Evolutionary conservation across 2,329 filamentous ascomycete species (phyloP), one percentile per base, ranked within the genome.

Genomic region (Paramyrothecium roridum): DNA sequence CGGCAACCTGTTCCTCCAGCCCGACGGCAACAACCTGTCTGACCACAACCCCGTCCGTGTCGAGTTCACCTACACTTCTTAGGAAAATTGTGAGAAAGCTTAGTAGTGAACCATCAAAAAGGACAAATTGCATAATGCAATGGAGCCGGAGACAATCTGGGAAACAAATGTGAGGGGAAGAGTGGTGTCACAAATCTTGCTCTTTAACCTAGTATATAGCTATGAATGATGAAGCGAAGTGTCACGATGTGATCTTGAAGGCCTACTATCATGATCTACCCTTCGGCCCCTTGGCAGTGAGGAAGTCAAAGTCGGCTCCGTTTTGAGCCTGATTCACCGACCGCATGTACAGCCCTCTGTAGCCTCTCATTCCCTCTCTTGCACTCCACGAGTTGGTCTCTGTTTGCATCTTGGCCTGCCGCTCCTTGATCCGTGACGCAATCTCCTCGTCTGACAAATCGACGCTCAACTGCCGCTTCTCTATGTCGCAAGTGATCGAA

Each of bases 401-500:
- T 30, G 26, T 30, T 30, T 30, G 26, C 50, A 46, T 64, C 59
- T 34, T 64, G 58, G 45, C 68, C 61, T 17, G 62, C 60, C 89
- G 91, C 58, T 77, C 79, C 56, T 74, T 74, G 58, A 88, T 71
- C 55, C 92, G 78, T 56, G 67, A 70, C 52, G 76, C 69, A 50
- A 96, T 83, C 71, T 96, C 90, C 55, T 86, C 86, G 3, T 89
- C 84, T 1, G 79, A 80, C 1, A 96, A 78, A 65, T 88, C 80
- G 0, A 85, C 69, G 7, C 69, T 62, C 8, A 83, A 65, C 73
- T 87, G 79, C 52, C 84, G 82, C 59, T 85, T 85, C 45, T 83
- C 88, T 52, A 89, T 86, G 71, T 93, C 88, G 63, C 93, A 95
- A 0, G 84, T 88, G 50, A 97, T 85, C 22, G 86, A 67, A 70